Evolutionary conservation across 495 filamentous ascomycete genomes (phyloP), one percentile per base, ranked within the genome.

Genomic region (Aspergillus cavernicola): DNA sequence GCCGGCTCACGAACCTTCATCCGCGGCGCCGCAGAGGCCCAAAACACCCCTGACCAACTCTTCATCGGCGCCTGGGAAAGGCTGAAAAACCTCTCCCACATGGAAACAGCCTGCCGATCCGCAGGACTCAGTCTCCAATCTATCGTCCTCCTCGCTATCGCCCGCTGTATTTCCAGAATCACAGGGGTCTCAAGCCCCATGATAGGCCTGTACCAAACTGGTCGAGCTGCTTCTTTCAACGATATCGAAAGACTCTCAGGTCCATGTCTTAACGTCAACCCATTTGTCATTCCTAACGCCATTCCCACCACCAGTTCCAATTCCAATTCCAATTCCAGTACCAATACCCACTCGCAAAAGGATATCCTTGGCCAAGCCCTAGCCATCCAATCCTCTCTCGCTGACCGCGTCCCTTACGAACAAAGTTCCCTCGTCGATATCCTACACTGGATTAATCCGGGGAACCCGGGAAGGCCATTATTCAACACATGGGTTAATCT

Each of bases 401-500:
- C 66, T 7, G 59, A 57, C 9, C 52, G 68, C 12, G 65, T 66
- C 3, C 43, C 45, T 0, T 72, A 60, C 33, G 68, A 72, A 33
- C 68, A 72, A 39, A 65, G 59, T 39, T 66, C 59, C 3, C 43
- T 69, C 6, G 44, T 32, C 3, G 60, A 71, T 24, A 50, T 71
- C 7, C 55, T 66, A 20, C 20, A 9, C 6, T 65, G 55, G 56
- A 31, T 51, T 15, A 56, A 54, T 19, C 36, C 33, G 8, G 29
- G 52, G 20, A 22, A 24, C 0, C 50, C 54, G 2, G 50, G 51
- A 11, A 11, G 37, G 4, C 41, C 41, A n/a, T 23, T 43, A 4
- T 72, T 72, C 56, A 69, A 72, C 41, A 58, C 65, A 1, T 72
- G 58, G 58, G 56, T 69, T 16, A 72, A 72, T 33, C 66, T 72